These are phyloP conservation scores for Macrocybe gigantea DNA, from an alignment of 768 basidiomycete species.

Conservation along the genomic window DNA sequence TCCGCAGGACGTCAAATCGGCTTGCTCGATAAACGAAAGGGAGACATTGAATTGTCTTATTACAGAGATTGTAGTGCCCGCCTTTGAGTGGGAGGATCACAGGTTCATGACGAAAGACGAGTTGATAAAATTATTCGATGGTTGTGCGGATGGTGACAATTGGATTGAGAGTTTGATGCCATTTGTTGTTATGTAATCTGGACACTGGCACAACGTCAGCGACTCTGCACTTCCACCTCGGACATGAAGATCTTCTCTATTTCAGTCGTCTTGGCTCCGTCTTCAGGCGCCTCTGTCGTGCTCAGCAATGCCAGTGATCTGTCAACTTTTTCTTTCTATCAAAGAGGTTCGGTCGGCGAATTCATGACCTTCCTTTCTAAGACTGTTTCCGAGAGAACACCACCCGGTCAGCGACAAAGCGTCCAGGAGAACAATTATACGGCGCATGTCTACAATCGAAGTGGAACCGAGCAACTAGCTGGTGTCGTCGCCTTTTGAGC, in stretches of 20 bases:
- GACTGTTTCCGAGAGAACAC: conserved; percentile 87
- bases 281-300: conserved; percentile 54
- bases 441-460: conserved; percentile 90
- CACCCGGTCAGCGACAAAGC: conserved; percentile 84
- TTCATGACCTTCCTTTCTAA: conserved; percentile 93
- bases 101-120: conserved; percentile 29
- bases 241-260: conserved; percentile 86
- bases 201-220: too few relatives aligned
- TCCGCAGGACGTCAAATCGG: conserved; percentile 28
- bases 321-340: conserved; percentile 91
- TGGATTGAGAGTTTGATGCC: not conserved
- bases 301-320: conserved; percentile 74
- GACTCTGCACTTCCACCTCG: too few relatives aligned
- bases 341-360: conserved; percentile 80
- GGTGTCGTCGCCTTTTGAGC: conserved; percentile 42
- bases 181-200: not conserved
- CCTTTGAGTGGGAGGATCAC: conserved; percentile 50
- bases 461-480: conserved; percentile 78
- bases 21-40: conserved; percentile 23
- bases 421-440: conserved; percentile 92
- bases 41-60: conserved; percentile 45
- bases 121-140: conserved; percentile 28
- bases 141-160: conserved; percentile 12
- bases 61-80: conserved; percentile 55
- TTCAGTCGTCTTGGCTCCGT: conserved; percentile 64